Percentiles rank a stretch among this genome's conserved stretches.
These are phyloP conservation scores for Nematocida homosporus DNA, from an alignment of 371 early-diverging fungal genomes.

Conservation along the genomic window DNA sequence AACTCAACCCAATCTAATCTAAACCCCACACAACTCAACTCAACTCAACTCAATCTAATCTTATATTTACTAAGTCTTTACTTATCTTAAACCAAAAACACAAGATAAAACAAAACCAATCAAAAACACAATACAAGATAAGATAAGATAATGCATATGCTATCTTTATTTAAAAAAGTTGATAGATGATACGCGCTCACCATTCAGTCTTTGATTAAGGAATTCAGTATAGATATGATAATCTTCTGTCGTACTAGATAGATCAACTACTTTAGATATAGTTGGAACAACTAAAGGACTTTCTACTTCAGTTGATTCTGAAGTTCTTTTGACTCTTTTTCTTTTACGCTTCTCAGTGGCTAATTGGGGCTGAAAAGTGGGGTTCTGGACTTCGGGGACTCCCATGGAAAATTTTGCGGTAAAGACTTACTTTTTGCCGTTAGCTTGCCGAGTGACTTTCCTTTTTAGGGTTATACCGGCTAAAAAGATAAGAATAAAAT, in stretches of 20 bases:
- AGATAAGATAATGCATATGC: no score
- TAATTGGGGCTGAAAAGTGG: conserved; percentile 1
- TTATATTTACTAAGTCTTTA: no score
- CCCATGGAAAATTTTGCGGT: conserved; percentile 53
- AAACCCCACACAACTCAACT: no score
- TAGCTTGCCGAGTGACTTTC: conserved; percentile 18
- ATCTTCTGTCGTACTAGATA: conserved; percentile 22
- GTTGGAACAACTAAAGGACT: background rate
- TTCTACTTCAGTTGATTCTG: background rate
- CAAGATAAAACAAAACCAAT: no score
- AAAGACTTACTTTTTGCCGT: conserved; percentile 16
- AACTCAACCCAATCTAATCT: no score
- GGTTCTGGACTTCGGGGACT: conserved; percentile 39
- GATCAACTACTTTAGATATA: conserved; percentile 1
- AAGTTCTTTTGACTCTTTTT: conserved; percentile 34
- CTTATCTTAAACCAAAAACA: no score
- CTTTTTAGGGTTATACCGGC: conserved; percentile 40
- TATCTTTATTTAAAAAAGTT: background rate
- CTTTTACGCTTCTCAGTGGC: conserved; percentile 29
- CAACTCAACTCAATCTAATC: no score
- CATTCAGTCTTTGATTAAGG: conserved; percentile 44
- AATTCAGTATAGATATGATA: conserved; percentile 45
- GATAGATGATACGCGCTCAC: conserved; percentile 4
- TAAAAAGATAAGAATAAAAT: conserved; percentile 20
- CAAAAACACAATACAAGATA: no score